Base-by-base conservation (phyloP, 2,329 filamentous ascomycete species). In the Lasiodiplodia citricola region DNA sequence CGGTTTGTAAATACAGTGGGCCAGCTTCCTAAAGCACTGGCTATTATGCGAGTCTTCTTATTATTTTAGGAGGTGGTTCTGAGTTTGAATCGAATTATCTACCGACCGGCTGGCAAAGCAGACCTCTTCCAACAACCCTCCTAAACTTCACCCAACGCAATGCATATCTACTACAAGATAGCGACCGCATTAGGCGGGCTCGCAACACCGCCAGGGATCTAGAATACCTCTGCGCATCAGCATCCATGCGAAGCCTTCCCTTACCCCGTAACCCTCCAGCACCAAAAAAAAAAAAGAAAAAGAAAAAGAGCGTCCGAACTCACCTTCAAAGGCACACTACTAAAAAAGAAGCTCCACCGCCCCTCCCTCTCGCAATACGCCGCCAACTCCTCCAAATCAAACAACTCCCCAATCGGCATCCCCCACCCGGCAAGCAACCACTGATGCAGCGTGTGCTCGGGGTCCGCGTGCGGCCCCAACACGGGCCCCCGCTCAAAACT, bases 301-400 rank as follows among this genome's bases (percentile, higher is more conserved):
- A 10, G n/a, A 47, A 31, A 23, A 52, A 11, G 11, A 62, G 13
- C 11, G 70, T 73, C 68, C 16, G 5, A 4, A 35, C 58, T 38
- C 68, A 79, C 77, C 71, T 90, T 90, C 69, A 89, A 75, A 1
- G 88, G 88, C 44, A 83, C 82, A 71, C 87, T 90, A 0, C 85
- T 87, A 6, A 91, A 80, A 77, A 91, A 84, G 73, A 90, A 91
- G 2, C 82, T 87, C 74, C 85, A 89, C 31, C 85, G 78, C 41
- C 82, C 80, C 74, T 83, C 77, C 73, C 81, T 80, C 71, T 85
- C 87, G 72, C 87, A 87, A 60, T 85, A 82, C 44, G 79, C 81
- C 3, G 85, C 82, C 56, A 90, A 76, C 13, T 76, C 80, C 68
- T 87, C 84, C 23, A 91, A 76, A 71, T 81, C 79, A 70, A 76